Conservation (phyloP, 495 filamentous ascomycete genomes). For the Trichodelitschia bisporula region DNA sequence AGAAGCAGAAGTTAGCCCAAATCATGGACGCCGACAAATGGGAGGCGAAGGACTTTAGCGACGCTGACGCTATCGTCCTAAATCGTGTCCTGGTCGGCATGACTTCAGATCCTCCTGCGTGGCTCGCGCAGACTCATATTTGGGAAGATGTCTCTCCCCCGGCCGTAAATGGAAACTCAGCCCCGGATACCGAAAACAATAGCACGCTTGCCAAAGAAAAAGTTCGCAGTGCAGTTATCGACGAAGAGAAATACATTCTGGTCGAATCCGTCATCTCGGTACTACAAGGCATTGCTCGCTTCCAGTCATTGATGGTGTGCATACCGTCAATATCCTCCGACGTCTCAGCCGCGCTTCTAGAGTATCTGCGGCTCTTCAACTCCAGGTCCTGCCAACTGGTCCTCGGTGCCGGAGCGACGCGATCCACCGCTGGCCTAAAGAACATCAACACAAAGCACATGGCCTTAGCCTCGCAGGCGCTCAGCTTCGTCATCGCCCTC, state of each 20-base stretch:
- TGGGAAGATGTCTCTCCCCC: constrained; percentile 22
- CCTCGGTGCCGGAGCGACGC: constrained; percentile 68
- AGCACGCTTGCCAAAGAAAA: constrained; percentile 40
- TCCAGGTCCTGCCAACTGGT: constrained; percentile 84
- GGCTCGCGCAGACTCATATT: constrained; percentile 45
- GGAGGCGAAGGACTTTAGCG: constrained; percentile 67
- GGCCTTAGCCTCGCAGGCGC: constrained; percentile 69
- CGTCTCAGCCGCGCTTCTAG: constrained; percentile 43
- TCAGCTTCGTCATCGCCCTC: constrained; percentile 67
- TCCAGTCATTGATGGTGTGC: constrained; percentile 55
- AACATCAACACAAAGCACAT: constrained; percentile 95
- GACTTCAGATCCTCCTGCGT: constrained; percentile 52
- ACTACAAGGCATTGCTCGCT: constrained; percentile 55
- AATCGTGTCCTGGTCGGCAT: constrained; percentile 48
- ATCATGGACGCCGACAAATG: constrained; percentile 78
- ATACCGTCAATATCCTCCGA: constrained; percentile 77
- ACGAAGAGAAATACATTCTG: constrained; percentile 66
- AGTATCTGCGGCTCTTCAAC: constrained; percentile 76
- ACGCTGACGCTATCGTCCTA: constrained; percentile 36
- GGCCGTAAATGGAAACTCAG: constrained; percentile 6
- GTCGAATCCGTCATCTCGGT: constrained; percentile 59
- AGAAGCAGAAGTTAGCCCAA: constrained; percentile 57
- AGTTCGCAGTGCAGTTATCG: constrained; percentile 47
- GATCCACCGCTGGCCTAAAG: constrained; percentile 81
- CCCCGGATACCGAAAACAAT: constrained; percentile 17